phyloP scores from a whole-genome alignment of 1,284 basidiomycete genomes.

The Pseudozyma flocculosa region DNA sequence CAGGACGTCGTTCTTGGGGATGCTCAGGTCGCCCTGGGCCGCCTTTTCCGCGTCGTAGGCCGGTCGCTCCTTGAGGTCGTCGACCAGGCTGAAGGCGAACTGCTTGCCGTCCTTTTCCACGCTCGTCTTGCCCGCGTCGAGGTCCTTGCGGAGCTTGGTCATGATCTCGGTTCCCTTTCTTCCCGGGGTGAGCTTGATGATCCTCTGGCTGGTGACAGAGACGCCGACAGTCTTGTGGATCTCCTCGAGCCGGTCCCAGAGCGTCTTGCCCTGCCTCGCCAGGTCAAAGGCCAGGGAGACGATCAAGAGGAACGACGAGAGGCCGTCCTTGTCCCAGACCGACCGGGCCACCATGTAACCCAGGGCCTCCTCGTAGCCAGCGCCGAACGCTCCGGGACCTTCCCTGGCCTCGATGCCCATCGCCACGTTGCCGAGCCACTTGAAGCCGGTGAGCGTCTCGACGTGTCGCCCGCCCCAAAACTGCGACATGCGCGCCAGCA shows the following conservation, averaged over 20 bases:
- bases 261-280: constrained; percentile 27
- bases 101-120: constrained; percentile 11
- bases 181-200: constrained; percentile 42
- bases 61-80: constrained; percentile 29
- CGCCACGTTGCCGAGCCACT: constrained; percentile 50
- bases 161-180: constrained; percentile 42
- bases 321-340: constrained; percentile 52
- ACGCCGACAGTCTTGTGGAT: constrained; percentile 41
- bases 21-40: constrained; percentile 28
- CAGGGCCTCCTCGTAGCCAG: constrained; percentile 52
- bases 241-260: constrained; percentile 47
- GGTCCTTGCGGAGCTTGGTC: constrained; percentile 34
- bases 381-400: constrained; percentile 36
- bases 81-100: constrained; percentile 32
- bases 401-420: constrained; percentile 23
- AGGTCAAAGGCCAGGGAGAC: constrained; percentile 41
- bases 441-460: constrained; percentile 52
- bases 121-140: constrained; percentile 18
- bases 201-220: constrained; percentile 41
- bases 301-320: constrained; percentile 42
- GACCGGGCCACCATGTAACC: constrained; percentile 46
- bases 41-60: constrained; percentile 27
- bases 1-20: constrained; percentile 49
- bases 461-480: constrained; percentile 31
- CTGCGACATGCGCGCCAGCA: constrained; percentile 38